phyloP scores from a whole-genome alignment of 257 asterid genomes.

The Solanum ahanhuiri region DNA sequence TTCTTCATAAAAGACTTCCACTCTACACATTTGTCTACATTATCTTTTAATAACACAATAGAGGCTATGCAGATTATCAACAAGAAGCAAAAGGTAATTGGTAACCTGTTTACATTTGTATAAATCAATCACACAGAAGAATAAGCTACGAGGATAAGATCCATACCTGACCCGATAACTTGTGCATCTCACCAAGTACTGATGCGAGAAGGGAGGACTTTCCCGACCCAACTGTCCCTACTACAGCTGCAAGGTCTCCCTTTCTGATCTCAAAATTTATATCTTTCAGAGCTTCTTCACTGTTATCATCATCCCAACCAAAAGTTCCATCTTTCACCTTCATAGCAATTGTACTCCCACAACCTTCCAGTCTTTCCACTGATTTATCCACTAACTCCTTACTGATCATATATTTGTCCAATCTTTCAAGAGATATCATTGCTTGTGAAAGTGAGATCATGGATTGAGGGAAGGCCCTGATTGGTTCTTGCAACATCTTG shows the following conservation, averaged over 20 bases:
- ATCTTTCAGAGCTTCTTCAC: slow-evolving; percentile 38
- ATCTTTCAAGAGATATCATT: slow-evolving; percentile 63
- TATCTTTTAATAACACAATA: not conserved
- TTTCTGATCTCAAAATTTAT: slow-evolving; percentile 47
- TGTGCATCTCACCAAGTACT: slow-evolving; percentile 91
- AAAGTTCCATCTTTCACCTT: slow-evolving; percentile 55
- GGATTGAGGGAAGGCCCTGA: slow-evolving; percentile 86
- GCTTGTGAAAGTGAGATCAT: slow-evolving; percentile 93
- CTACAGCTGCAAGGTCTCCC: slow-evolving; percentile 76
- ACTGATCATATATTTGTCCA: slow-evolving; percentile 73
- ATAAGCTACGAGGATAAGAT: not conserved
- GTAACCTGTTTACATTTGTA: not conserved
- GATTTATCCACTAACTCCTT: slow-evolving; percentile 54
- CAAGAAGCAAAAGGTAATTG: not conserved
- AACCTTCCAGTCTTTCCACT: slow-evolving; percentile 62
- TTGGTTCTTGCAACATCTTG: slow-evolving; percentile 81
- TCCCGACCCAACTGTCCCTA: slow-evolving; percentile 96
- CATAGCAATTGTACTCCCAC: slow-evolving; percentile 51
- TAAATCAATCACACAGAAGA: not conserved
- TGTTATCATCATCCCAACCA: slow-evolving; percentile 80
- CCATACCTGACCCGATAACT: slow-evolving; percentile 68
- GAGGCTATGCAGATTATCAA: not conserved
- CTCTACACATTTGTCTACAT: not conserved
- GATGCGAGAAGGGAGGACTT: slow-evolving; percentile 85
- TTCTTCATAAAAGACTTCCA: not conserved